Evolutionary conservation across 495 filamentous ascomycete species (phyloP).

Genomic region (Tuber umbilicatum): DNA sequence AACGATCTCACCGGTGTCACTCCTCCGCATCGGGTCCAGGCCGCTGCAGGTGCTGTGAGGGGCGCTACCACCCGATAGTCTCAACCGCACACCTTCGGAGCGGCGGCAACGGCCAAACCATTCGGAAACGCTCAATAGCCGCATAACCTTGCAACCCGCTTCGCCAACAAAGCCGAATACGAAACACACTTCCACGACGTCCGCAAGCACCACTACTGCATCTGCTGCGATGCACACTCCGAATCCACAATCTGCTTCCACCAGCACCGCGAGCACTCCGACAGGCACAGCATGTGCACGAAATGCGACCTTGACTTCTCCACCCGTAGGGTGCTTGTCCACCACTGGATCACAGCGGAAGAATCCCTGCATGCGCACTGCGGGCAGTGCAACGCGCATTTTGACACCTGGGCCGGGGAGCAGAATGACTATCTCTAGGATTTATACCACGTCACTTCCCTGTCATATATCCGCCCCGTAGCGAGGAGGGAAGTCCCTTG

Average conservation of each 20-base stretch:
- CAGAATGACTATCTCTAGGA: constrained; percentile 19
- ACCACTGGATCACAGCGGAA: too few relatives aligned
- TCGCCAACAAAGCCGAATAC: constrained; percentile 10
- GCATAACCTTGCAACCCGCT: constrained; percentile 18
- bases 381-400: too few relatives aligned
- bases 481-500: too few relatives aligned
- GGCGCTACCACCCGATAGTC: constrained; percentile 13
- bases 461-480: too few relatives aligned
- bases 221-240: constrained; percentile 30
- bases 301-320: too few relatives aligned
- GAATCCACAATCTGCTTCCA: constrained; percentile 8
- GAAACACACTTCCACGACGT: constrained; percentile 15
- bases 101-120: too few relatives aligned
- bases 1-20: too few relatives aligned
- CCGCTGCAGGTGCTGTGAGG: constrained; percentile 11
- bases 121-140: too few relatives aligned
- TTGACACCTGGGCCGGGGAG: constrained; percentile 11
- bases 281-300: constrained; percentile 25
- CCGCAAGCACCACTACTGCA: constrained; percentile 19
- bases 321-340: too few relatives aligned
- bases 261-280: constrained; percentile 13
- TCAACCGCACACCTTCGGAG: constrained; percentile 10
- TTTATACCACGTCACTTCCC: constrained; percentile 11
- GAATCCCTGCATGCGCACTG: too few relatives aligned
- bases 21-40: constrained; percentile 19